Conservation (phyloP, 2,329 filamentous ascomycete genomes). For the Chaetomium globosum region DNA sequence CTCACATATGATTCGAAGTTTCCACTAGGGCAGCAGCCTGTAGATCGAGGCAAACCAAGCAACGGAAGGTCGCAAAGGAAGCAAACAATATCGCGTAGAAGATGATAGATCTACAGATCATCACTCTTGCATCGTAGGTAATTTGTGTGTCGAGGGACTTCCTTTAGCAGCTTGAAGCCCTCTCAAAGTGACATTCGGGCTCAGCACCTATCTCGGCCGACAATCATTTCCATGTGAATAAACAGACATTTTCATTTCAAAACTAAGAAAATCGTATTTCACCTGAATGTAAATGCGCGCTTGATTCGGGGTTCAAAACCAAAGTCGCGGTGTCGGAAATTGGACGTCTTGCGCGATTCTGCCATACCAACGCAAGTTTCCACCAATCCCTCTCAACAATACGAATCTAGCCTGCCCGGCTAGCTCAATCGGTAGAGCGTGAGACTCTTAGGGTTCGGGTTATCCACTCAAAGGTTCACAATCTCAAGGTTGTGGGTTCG, state of each 20-base stretch:
- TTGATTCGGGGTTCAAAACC: not conserved
- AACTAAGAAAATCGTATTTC: not conserved
- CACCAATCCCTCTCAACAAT: not conserved
- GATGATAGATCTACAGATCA: not conserved
- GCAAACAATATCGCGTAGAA: not conserved
- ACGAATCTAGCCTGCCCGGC: slow-evolving; percentile 47
- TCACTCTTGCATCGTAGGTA: not conserved
- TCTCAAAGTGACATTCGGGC: not conserved
- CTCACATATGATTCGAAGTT: not conserved
- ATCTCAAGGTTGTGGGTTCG: slow-evolving; percentile 1
- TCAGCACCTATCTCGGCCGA: not conserved
- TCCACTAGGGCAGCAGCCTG: not conserved
- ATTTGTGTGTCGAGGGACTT: no score
- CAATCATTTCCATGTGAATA: not conserved
- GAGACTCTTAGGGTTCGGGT: slow-evolving; percentile 59
- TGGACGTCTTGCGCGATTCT: not conserved
- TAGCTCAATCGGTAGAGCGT: slow-evolving; percentile 75
- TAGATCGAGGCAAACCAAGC: not conserved
- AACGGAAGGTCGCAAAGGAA: not conserved
- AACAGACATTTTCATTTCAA: not conserved
- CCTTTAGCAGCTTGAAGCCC: no score
- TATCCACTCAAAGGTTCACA: not conserved
- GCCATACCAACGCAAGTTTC: not conserved
- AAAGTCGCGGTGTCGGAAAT: not conserved
- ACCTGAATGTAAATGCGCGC: not conserved